Percentiles rank a stretch among this genome's conserved stretches.
These are phyloP conservation scores for Gloeopeniophorella convolvens DNA, from an alignment of 768 basidiomycete species.

Conservation along the genomic window DNA sequence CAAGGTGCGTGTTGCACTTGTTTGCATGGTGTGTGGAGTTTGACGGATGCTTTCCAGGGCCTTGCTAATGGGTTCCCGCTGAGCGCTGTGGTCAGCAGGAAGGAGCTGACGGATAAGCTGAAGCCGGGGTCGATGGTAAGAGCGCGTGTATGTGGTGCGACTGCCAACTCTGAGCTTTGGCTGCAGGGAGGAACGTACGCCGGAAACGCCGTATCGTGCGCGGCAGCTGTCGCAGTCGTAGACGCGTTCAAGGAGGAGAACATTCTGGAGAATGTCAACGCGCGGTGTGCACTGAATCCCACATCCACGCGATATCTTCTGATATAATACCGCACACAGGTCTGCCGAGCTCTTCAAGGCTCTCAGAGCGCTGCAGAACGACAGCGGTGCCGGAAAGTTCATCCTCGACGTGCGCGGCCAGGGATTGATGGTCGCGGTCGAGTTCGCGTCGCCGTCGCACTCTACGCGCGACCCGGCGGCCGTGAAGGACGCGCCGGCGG, in stretches of 20 bases:
- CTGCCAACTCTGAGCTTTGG: background rate
- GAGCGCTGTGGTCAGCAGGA: conserved; percentile 75
- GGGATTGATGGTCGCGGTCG: conserved; percentile 86
- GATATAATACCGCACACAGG: conserved; percentile 28
- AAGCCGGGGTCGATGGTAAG: conserved; percentile 73
- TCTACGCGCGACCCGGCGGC: conserved; percentile 43
- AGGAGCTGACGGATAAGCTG: conserved; percentile 74
- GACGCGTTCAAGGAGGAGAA: conserved; percentile 75
- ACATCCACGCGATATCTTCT: background rate
- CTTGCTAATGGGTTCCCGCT: conserved; percentile 92
- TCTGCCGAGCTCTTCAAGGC: conserved; percentile 65
- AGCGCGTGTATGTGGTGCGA: background rate
- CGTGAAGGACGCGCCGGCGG: conserved; percentile 35
- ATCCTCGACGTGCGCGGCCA: conserved; percentile 85
- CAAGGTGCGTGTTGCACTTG: conserved; percentile 44
- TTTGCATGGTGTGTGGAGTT: background rate
- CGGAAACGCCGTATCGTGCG: conserved; percentile 88
- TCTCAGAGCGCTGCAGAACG: conserved; percentile 51
- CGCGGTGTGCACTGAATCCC: conserved; percentile 40
- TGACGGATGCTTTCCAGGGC: conserved; percentile 39
- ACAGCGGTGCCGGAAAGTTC: conserved; percentile 43
- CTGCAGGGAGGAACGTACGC: conserved; percentile 81
- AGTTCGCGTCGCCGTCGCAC: conserved; percentile 61
- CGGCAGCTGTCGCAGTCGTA: conserved; percentile 78
- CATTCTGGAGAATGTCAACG: conserved; percentile 73